Evolutionary conservation across 2,329 filamentous ascomycete species (phyloP), one percentile per base, ranked within the genome.

Genomic region (Ascochyta viciae-villosae): DNA sequence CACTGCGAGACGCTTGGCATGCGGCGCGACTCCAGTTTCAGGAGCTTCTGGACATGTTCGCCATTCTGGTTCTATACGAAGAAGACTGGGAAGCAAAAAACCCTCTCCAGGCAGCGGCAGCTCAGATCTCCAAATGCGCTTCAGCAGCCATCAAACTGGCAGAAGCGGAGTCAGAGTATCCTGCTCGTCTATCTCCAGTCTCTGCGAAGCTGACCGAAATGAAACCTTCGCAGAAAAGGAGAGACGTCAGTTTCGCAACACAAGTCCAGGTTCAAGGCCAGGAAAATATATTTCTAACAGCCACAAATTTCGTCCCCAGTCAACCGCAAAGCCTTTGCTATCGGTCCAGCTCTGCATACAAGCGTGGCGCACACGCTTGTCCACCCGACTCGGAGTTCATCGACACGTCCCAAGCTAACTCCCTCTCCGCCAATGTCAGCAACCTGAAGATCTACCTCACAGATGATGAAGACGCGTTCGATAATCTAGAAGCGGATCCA

Each of bases 401-500:
- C 34, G 41, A 55, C 16, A 55, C 52, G 5, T 41, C 45, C 5
- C 34, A 49, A 15, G 7, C 13, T 23, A 34, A 8, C 9, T 1
- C 24, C 4, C 15, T 34, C 5, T 3, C 24, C 8, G 41, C 41
- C 29, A 22, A 50, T 13, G 9, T 55, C 23, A 24, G 15, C 12
- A 38, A 50, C 9, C 53, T 55, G 29, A 55, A 55, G 5, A 22
- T 50, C 35, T 47, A 42, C 24, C 24, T 50, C 26, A 55, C 53
- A 0, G 41, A 55, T 19, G 46, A 50, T 13, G 29, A 47, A 24
- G 23, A 42, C 6, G 46, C 53, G 3, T 50, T 50, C 19, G 35
- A 50, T 3, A 16, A 6, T 1, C 29, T 43, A 1, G 8, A 26
- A 6, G 19, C 3, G 4, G 5, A 50, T 3, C 23, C 16, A 9